phyloP scores from a whole-genome alignment of 306 rosid genomes.

The Cucumis cinereus region DNA sequence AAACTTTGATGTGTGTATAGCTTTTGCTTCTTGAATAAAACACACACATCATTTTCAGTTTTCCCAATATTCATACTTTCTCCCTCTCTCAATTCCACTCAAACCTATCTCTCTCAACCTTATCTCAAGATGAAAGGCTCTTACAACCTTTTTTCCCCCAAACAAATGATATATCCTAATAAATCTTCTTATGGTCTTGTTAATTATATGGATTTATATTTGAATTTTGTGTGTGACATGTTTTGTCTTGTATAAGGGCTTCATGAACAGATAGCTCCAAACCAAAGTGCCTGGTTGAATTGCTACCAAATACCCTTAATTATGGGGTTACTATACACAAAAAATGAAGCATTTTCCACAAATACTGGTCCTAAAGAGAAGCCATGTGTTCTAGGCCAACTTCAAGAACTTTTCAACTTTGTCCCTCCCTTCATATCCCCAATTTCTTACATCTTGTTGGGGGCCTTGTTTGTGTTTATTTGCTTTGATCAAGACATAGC shows the following conservation, averaged over 20 bases:
- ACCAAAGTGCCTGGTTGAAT: neutral
- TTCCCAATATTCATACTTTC: neutral
- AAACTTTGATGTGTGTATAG: neutral
- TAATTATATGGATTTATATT: neutral
- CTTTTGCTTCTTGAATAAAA: neutral
- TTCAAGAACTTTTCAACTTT: neutral
- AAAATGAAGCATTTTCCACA: neutral
- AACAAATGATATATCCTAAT: slow-evolving; percentile 1
- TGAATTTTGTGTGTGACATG: neutral
- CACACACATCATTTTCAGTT: neutral
- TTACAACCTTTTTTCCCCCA: neutral
- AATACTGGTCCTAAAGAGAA: neutral
- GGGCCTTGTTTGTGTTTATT: neutral
- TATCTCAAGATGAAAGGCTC: neutral
- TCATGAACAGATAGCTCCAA: neutral
- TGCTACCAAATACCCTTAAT: neutral
- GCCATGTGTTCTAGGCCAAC: neutral
- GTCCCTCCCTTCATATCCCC: neutral
- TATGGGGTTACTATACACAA: slow-evolving; percentile 6
- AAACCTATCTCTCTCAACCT: neutral
- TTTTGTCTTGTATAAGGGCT: neutral
- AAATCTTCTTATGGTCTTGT: neutral
- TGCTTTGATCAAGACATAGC: neutral
- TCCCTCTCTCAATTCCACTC: neutral
- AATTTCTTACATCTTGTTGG: neutral